A percentile compares a stretch with the other conserved stretches of the same genome.
Evolutionary conservation across 495 filamentous ascomycete species (phyloP).

Genomic region (Podospora fimiseda): DNA sequence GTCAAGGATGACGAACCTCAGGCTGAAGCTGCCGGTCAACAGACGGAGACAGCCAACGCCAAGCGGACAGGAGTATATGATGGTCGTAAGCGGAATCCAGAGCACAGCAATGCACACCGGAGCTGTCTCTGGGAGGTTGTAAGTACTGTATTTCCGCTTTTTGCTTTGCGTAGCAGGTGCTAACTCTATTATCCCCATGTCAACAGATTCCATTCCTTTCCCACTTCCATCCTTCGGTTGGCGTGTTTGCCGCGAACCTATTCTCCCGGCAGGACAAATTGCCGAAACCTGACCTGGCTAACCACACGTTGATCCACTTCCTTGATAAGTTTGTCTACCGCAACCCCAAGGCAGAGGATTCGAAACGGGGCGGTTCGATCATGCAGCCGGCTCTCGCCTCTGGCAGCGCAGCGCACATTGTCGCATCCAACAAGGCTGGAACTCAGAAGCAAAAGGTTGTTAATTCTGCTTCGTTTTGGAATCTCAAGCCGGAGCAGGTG

Average conservation of each 20-base stretch:
- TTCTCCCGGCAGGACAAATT: constrained; percentile 60
- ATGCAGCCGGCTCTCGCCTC: constrained; percentile 85
- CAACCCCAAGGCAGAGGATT: constrained; percentile 65
- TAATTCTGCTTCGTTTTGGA: constrained; percentile 90
- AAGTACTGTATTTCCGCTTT: constrained; percentile 20
- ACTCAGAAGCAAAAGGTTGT: constrained; percentile 49
- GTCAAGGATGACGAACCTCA: constrained; percentile 64
- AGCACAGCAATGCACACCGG: constrained; percentile 80
- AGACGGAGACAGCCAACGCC: constrained; percentile 10
- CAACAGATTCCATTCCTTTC: constrained; percentile 58
- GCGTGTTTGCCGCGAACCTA: constrained; percentile 69
- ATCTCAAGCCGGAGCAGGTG: constrained; percentile 77
- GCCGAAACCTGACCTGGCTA: constrained; percentile 78
- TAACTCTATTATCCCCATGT: background rate
- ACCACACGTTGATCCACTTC: constrained; percentile 88
- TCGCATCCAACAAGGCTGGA: constrained; percentile 52
- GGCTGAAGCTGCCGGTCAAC: constrained; percentile 33
- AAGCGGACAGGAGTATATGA: constrained; percentile 52
- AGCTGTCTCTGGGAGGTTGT: constrained; percentile 91
- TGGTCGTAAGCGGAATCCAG: constrained; percentile 81
- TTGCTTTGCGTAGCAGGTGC: background rate
- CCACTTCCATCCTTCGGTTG: constrained; percentile 94
- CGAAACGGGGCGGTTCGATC: constrained; percentile 69
- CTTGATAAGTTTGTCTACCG: constrained; percentile 95
- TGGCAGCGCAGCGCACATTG: constrained; percentile 53